A percentile compares a stretch with the other conserved stretches of the same genome.
Conservation (phyloP, 805 yeast genomes). For the Saccharomyces paradoxus region DNA sequence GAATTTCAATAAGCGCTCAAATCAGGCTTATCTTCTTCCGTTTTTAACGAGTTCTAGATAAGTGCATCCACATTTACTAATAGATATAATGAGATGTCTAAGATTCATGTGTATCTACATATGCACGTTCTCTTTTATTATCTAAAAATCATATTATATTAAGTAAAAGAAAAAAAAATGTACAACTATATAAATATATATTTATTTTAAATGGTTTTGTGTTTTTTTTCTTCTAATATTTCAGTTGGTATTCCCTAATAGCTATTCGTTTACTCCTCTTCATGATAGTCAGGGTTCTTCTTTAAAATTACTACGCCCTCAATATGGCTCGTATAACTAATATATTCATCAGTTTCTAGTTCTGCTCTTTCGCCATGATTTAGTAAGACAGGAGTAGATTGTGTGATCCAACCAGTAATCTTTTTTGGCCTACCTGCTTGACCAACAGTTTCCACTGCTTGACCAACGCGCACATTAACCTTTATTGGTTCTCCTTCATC, state of each 20-base stretch:
- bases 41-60: background rate
- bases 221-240: background rate
- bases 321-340: conserved; percentile 67
- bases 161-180: background rate
- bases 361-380: conserved; percentile 96
- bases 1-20: conserved; percentile 55
- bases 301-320: conserved; percentile 91
- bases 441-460: conserved; percentile 97
- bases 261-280: conserved; percentile 35
- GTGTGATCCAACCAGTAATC: conserved; percentile 99
- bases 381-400: conserved; percentile 89
- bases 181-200: background rate
- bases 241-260: background rate
- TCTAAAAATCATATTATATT: background rate
- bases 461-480: conserved; percentile 96
- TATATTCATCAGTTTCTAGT: conserved; percentile 80
- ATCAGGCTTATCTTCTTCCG: background rate
- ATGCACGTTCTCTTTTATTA: background rate
- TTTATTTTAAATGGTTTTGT: background rate
- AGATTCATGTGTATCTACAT: background rate
- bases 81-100: background rate
- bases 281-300: conserved; percentile 81
- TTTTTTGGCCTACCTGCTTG: conserved; percentile 99
- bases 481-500: conserved; percentile 84
- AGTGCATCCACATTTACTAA: background rate